Conservation (phyloP, 768 basidiomycete genomes). For the Termitomyces heimii region DNA sequence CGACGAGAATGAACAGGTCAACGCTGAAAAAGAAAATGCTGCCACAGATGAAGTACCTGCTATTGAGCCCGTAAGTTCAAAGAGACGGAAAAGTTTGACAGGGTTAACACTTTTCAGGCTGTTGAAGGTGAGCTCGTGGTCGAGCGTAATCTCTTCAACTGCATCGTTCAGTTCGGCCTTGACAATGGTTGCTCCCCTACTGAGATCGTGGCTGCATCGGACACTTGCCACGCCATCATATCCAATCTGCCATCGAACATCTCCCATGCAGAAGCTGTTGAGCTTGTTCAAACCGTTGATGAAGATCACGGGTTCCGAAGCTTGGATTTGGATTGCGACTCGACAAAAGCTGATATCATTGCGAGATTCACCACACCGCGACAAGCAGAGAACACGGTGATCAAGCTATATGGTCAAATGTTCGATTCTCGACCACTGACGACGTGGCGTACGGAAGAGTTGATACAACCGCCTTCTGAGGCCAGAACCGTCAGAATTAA, state of each 20-base stretch:
- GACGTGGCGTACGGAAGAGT: constrained; percentile 19
- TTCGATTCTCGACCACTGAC: constrained; percentile 20
- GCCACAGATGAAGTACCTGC: background rate
- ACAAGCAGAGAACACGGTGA: constrained; percentile 28
- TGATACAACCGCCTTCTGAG: constrained; percentile 7
- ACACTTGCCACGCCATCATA: constrained; percentile 27
- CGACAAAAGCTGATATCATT: constrained; percentile 12
- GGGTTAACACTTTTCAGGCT: background rate
- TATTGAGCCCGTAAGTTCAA: background rate
- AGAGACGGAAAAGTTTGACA: background rate
- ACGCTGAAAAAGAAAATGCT: background rate
- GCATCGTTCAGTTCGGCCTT: constrained; percentile 24
- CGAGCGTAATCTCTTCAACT: constrained; percentile 18
- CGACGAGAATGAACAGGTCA: background rate
- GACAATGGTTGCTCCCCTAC: constrained; percentile 23
- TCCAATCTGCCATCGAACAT: constrained; percentile 32
- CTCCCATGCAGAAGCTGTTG: constrained; percentile 21
- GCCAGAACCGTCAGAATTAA: constrained; percentile 31
- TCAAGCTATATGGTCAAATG: constrained; percentile 24
- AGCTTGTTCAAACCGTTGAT: constrained; percentile 26
- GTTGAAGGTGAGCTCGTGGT: constrained; percentile 6
- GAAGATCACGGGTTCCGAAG: constrained; percentile 19
- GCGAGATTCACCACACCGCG: constrained; percentile 23
- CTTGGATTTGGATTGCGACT: constrained; percentile 15
- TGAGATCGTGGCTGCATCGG: constrained; percentile 28